phyloP scores from a whole-genome alignment of 2,329 filamentous ascomycete genomes.

The Trichoderma sp. region DNA sequence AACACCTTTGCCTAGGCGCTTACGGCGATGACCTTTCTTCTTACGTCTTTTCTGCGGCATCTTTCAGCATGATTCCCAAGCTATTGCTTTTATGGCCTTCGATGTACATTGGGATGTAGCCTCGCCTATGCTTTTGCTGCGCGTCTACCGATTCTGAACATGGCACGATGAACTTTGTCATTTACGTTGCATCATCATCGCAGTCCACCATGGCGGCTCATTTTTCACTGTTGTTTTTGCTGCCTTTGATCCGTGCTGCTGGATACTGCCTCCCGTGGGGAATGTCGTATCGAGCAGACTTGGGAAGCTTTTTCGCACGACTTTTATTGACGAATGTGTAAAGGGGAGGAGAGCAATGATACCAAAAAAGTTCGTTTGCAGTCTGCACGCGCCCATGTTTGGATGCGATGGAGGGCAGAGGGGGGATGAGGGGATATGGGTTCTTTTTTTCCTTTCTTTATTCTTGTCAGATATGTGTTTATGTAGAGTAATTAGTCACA shows the following conservation, averaged over 20 bases:
- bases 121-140: slow-evolving; percentile 10
- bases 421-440: neutral
- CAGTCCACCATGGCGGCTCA: no score
- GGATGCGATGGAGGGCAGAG: slow-evolving; percentile 9
- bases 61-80: slow-evolving; percentile 17
- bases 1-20: slow-evolving; percentile 36
- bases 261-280: neutral
- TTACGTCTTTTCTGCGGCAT: neutral
- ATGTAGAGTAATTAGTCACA: slow-evolving; percentile 13
- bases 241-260: slow-evolving; percentile 12
- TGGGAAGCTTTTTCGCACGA: neutral
- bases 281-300: slow-evolving; percentile 8
- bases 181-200: neutral
- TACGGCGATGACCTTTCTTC: slow-evolving; percentile 34
- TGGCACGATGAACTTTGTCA: neutral
- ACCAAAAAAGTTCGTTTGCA: slow-evolving; percentile 9
- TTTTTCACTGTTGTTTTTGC: neutral
- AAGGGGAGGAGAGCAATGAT: neutral
- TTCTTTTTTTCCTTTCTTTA: neutral
- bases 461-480: slow-evolving; percentile 3
- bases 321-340: neutral
- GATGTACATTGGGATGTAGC: slow-evolving; percentile 4
- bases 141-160: neutral
- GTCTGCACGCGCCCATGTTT: slow-evolving; percentile 13
- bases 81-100: slow-evolving; percentile 15